phyloP scores from a whole-genome alignment of 768 basidiomycete genomes.

The Psilocybe cubensis region DNA sequence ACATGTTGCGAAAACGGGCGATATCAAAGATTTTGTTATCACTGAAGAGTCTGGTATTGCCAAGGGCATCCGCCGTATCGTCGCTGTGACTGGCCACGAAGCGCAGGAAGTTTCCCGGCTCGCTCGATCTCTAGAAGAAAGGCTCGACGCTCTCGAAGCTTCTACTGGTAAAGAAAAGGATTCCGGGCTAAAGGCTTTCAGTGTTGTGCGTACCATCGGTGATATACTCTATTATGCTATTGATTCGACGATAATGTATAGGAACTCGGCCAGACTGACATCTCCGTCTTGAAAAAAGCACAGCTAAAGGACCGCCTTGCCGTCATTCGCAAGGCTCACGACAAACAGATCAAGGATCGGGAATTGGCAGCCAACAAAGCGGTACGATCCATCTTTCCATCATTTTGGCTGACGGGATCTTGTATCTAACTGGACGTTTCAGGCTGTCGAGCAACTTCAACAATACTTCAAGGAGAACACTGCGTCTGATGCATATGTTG shows the following conservation, averaged over 20 bases:
- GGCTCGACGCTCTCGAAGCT: conserved; percentile 63
- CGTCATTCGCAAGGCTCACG: conserved; percentile 77
- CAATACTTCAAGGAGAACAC: conserved; percentile 81
- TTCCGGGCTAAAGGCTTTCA: conserved; percentile 79
- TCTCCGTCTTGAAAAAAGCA: conserved; percentile 83
- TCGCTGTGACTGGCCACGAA: conserved; percentile 93
- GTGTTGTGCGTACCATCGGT: conserved; percentile 62
- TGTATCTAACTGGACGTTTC: not conserved
- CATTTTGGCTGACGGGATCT: not conserved
- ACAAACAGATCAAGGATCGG: conserved; percentile 83
- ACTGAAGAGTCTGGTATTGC: conserved; percentile 97
- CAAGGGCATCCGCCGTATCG: conserved; percentile 94
- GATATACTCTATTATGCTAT: not conserved
- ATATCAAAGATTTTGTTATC: conserved; percentile 96
- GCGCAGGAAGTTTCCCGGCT: conserved; percentile 79
- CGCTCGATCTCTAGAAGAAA: conserved; percentile 63
- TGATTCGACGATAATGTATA: no score
- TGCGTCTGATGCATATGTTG: conserved; percentile 70
- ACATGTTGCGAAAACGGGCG: conserved; percentile 95
- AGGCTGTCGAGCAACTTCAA: conserved; percentile 74
- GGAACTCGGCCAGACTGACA: conserved; percentile 90
- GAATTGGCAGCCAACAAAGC: conserved; percentile 78
- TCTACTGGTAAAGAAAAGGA: conserved; percentile 83
- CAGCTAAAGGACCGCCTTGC: conserved; percentile 76
- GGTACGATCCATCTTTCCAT: conserved; percentile 43